phyloP scores from a whole-genome alignment of 2,329 filamentous ascomycete species.

The Hyphodiscus sp. region DNA sequence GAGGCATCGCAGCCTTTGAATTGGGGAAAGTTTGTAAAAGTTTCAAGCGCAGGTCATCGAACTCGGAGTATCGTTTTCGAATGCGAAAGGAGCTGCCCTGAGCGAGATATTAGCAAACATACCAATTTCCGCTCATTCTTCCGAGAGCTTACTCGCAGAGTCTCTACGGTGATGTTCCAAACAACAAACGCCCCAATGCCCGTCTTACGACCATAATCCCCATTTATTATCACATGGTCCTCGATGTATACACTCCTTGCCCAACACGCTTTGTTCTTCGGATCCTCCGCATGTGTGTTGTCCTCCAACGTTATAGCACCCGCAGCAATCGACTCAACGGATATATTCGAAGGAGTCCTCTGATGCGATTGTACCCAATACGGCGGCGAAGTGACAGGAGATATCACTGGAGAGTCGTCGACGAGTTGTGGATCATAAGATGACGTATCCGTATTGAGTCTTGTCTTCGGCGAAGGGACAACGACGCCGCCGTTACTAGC shows the following conservation, averaged over 20 bases:
- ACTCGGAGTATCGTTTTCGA: slow-evolving; percentile 82
- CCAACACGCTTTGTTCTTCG: slow-evolving; percentile 54
- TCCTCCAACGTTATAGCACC: slow-evolving; percentile 57
- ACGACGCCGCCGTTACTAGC: slow-evolving; percentile 12
- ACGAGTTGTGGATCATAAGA: neutral
- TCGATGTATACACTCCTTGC: slow-evolving; percentile 55
- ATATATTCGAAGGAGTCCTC: slow-evolving; percentile 36
- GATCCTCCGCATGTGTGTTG: slow-evolving; percentile 44
- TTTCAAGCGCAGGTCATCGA: slow-evolving; percentile 71
- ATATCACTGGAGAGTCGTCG: slow-evolving; percentile 13
- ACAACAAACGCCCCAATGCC: slow-evolving; percentile 79
- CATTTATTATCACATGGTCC: slow-evolving; percentile 47
- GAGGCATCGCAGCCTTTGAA: slow-evolving; percentile 79
- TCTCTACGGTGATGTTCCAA: slow-evolving; percentile 86
- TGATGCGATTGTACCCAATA: slow-evolving; percentile 34
- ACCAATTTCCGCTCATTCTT: neutral
- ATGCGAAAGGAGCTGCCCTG: slow-evolving; percentile 57
- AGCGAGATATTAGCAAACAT: slow-evolving; percentile 18
- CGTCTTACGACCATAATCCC: slow-evolving; percentile 25
- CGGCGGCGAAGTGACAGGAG: slow-evolving; percentile 32
- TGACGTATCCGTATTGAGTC: slow-evolving; percentile 7
- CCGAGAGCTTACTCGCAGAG: slow-evolving; percentile 59
- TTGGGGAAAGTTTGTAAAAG: slow-evolving; percentile 77
- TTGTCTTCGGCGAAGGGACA: slow-evolving; percentile 4
- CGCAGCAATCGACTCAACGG: slow-evolving; percentile 39